Evolutionary conservation across 2,329 filamentous ascomycete species (phyloP).

Genomic region (Penicillium expansum): DNA sequence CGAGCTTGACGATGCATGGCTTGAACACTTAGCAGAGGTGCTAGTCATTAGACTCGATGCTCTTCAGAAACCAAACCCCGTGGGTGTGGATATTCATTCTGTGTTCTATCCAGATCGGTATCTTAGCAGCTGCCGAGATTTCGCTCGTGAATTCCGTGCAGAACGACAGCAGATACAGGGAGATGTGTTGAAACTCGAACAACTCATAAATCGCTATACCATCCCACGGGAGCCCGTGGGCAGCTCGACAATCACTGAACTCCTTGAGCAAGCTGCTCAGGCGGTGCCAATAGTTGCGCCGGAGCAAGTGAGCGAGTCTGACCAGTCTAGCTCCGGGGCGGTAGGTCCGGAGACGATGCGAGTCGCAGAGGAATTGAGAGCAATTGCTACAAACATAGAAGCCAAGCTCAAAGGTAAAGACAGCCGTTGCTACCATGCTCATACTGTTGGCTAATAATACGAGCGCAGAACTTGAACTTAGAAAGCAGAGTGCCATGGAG

Average conservation of each 20-base stretch:
- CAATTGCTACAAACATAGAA: slow-evolving; percentile 39
- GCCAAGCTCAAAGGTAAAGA: slow-evolving; percentile 41
- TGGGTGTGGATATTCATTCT: slow-evolving; percentile 53
- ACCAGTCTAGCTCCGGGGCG: slow-evolving; percentile 15
- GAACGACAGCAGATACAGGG: slow-evolving; percentile 35
- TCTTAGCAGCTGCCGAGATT: slow-evolving; percentile 50
- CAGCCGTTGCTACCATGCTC: neutral
- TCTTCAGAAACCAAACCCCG: slow-evolving; percentile 33
- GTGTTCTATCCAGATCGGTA: slow-evolving; percentile 61
- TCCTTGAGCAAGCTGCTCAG: slow-evolving; percentile 38
- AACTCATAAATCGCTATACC: slow-evolving; percentile 32
- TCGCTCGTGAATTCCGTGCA: slow-evolving; percentile 48
- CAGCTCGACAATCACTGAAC: slow-evolving; percentile 28
- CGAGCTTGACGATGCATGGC: slow-evolving; percentile 46
- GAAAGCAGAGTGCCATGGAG: slow-evolving; percentile 42
- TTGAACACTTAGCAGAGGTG: slow-evolving; percentile 53
- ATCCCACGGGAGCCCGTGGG: slow-evolving; percentile 18
- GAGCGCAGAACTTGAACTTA: slow-evolving; percentile 42
- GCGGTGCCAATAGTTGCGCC: slow-evolving; percentile 29
- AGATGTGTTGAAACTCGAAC: slow-evolving; percentile 34
- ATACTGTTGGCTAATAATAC: slow-evolving; percentile 6
- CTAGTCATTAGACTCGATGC: slow-evolving; percentile 50
- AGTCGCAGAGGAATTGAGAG: slow-evolving; percentile 36
- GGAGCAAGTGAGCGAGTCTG: slow-evolving; percentile 20
- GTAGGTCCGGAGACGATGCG: slow-evolving; percentile 26